Evolutionary conservation across 192 early-diverging fungal species (phyloP).

Genomic region (Coemansia furcata): DNA sequence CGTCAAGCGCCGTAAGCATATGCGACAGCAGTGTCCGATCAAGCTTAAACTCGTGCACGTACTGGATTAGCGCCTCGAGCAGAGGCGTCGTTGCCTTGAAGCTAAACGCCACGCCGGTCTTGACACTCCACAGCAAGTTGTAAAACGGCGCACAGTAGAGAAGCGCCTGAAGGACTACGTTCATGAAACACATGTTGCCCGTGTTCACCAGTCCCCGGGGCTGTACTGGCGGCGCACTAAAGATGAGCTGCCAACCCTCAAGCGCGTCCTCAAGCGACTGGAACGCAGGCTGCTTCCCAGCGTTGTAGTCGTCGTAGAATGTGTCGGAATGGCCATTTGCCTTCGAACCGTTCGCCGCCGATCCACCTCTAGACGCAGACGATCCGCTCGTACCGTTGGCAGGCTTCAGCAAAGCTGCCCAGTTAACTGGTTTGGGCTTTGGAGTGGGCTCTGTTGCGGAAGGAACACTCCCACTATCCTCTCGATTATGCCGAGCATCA

Average conservation of each 20-base stretch:
- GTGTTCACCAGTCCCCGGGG: slow-evolving; percentile 94
- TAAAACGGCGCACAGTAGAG: slow-evolving; percentile 91
- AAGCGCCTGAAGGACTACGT: slow-evolving; percentile 92
- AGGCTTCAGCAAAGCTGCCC: slow-evolving; percentile 39
- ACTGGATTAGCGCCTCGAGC: slow-evolving; percentile 71
- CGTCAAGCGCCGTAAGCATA: slow-evolving; percentile 52
- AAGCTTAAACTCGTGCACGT: slow-evolving; percentile 44
- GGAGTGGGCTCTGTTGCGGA: slow-evolving; percentile 1
- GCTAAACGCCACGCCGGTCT: slow-evolving; percentile 61
- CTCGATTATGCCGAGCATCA: not conserved
- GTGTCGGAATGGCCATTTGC: slow-evolving; percentile 76
- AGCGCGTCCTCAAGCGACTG: slow-evolving; percentile 39
- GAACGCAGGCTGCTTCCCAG: slow-evolving; percentile 14
- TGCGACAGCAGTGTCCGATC: slow-evolving; percentile 40
- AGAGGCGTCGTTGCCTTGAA: slow-evolving; percentile 79
- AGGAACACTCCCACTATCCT: not conserved
- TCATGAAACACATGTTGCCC: slow-evolving; percentile 99
- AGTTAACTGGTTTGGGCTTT: slow-evolving; percentile 33
- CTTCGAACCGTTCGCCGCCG: not conserved
- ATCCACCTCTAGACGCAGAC: slow-evolving; percentile 55
- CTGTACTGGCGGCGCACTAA: slow-evolving; percentile 53
- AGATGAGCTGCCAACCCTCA: slow-evolving; percentile 18
- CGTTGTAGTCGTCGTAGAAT: not conserved
- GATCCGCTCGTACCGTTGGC: not conserved
- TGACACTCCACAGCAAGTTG: slow-evolving; percentile 73